Evolutionary conservation across 305 asterid genomes (phyloP).

Genomic region (Monarda citriodora): DNA sequence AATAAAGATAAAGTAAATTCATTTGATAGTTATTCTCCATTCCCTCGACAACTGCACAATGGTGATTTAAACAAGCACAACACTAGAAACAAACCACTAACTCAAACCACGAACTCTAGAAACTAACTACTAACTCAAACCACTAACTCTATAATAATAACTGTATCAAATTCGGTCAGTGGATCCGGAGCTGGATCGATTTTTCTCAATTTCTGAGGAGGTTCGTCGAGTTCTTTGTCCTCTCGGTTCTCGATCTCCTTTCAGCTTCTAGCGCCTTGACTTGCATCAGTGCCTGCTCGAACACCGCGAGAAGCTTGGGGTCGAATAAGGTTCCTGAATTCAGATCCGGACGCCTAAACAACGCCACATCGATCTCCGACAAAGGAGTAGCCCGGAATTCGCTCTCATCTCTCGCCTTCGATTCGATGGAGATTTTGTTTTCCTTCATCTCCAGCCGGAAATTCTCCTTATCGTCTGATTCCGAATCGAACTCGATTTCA

Average conservation of each 20-base stretch:
- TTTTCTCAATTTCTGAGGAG: conserved; percentile 50
- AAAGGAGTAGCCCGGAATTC: conserved; percentile 20
- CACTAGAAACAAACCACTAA: too few species aligned
- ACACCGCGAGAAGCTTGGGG: conserved; percentile 77
- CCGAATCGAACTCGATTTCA: conserved; percentile 30
- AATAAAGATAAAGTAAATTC: too few species aligned
- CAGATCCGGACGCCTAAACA: conserved; percentile 73
- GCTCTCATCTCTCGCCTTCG: conserved; percentile 26
- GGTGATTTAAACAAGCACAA: too few species aligned
- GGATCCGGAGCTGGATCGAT: conserved; percentile 41
- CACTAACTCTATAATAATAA: too few species aligned
- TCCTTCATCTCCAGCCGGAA: conserved; percentile 27
- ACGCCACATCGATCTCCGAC: conserved; percentile 35
- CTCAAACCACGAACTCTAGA: too few species aligned
- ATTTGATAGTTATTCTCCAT: too few species aligned
- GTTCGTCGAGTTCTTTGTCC: conserved; percentile 35
- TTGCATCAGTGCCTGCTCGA: conserved; percentile 73
- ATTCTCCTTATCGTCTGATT: conserved; percentile 69
- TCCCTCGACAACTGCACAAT: too few species aligned
- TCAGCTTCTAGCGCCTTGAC: conserved; percentile 63
- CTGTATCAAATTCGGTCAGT: conserved; percentile 50
- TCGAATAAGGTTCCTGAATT: conserved; percentile 76
- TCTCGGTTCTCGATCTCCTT: conserved; percentile 36
- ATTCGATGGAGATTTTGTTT: not conserved
- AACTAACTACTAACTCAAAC: too few species aligned